Evolutionary conservation across 169 alveolate species (phyloP), one percentile per base, ranked within the genome.

Genomic region (Plasmodium billcollinsi): DNA sequence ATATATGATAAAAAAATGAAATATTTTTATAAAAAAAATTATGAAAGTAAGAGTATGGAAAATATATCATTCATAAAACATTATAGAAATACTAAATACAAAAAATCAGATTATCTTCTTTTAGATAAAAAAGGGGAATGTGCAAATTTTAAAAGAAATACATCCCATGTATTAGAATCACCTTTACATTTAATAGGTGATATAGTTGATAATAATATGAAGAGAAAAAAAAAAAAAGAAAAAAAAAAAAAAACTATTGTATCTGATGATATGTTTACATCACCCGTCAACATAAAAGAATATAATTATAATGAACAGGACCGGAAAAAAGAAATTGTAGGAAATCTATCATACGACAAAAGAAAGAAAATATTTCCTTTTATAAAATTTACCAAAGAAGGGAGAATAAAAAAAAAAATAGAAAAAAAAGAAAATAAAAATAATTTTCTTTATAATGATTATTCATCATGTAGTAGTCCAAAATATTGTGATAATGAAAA

Each of bases 371-470:
- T 66, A 78, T 78, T 15, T 78, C 90, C 43, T 78, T 78, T 29
- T 78, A 66, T 78, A 49, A 15, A 20, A 21, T 29, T 24, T 70
- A 78, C 26, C 21, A 24, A 47, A 15, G 70, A 21, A 26, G 18
- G 43, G 43, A 18, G n/a, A 62, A 47, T 59, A 45, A 58, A 21
- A 61, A 26, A 15, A 29, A 20, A 11, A 33, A 20, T 26, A 47
- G 45, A 33, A 26, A 52, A 33, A 49, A 78, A 78, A 11, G 65
- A 24, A 43, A 24, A 66, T 33, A 58, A n/a, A 26, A 47, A 43
- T 29, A 29, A 56, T 49, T 54, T 73, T 63, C 18, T 21, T n/a
- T 56, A 92, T 92, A 85, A 39, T 39, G 94, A 91, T 18, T 94
- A 29, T 62, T 91, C 91, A 29, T 56, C 73, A 39, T 39, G 1